Evolutionary conservation across 176 grass and related monocot genomes (phyloP).

Genomic region (Musa beccarii): DNA sequence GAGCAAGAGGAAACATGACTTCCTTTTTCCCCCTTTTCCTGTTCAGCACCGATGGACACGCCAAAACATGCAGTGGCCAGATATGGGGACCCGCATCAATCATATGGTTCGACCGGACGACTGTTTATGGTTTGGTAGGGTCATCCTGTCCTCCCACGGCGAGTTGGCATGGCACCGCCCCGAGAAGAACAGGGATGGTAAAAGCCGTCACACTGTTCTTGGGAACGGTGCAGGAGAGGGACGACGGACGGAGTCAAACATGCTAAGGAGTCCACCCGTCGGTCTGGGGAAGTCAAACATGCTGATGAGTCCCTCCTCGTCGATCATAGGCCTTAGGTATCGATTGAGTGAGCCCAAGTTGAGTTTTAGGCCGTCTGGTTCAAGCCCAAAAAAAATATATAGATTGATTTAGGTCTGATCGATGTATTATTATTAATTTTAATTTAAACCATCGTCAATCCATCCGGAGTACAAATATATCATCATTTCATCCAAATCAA

Average conservation of each 20-base stretch:
- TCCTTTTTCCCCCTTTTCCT: background rate
- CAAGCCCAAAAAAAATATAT: no score
- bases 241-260: background rate
- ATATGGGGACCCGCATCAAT: background rate
- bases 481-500: no score
- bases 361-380: no score
- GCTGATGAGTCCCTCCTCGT: no score
- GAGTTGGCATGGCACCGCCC: background rate
- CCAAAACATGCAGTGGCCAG: background rate
- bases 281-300: no score
- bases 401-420: no score
- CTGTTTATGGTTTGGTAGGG: background rate
- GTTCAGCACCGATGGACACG: background rate
- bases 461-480: no score
- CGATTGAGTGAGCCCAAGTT: no score
- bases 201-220: constrained; percentile 9
- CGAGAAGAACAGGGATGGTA: constrained; percentile 5
- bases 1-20: background rate
- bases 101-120: background rate
- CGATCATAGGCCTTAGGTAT: no score
- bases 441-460: no score
- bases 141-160: background rate
- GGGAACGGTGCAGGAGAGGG: background rate
- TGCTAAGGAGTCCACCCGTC: no score
- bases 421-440: no score